Evolutionary conservation across 2,329 filamentous ascomycete genomes (phyloP).

Genomic region (Verticillium isaacii): DNA sequence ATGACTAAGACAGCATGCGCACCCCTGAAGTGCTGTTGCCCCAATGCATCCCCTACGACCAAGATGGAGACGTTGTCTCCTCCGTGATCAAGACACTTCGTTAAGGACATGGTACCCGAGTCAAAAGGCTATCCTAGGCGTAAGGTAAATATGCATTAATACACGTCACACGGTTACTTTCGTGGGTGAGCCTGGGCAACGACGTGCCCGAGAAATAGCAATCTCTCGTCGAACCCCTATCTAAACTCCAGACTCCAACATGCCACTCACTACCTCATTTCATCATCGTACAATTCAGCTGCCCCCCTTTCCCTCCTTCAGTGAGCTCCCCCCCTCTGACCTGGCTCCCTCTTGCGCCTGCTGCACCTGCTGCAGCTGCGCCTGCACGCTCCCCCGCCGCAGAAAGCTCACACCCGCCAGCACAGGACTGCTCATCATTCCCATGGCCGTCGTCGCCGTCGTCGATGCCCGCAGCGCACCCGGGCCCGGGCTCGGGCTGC

Average conservation of each 20-base stretch:
- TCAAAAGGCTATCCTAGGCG: too few species aligned
- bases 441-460: slow-evolving; percentile 17
- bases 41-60: too few species aligned
- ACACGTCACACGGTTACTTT: not conserved
- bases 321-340: not conserved
- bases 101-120: too few species aligned
- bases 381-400: slow-evolving; percentile 45
- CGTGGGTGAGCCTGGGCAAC: too few species aligned
- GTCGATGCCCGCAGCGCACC: slow-evolving; percentile 20
- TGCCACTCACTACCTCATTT: not conserved
- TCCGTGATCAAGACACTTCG: too few species aligned
- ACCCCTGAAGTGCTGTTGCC: too few species aligned
- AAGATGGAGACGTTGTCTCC: too few species aligned
- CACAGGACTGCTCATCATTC: slow-evolving; percentile 38
- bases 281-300: not conserved
- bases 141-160: too few species aligned
- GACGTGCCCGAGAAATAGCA: not conserved
- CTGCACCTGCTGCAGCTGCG: slow-evolving; percentile 2
- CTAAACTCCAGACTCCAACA: not conserved
- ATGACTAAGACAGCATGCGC: too few species aligned
- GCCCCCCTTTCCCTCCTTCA: not conserved
- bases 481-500: slow-evolving; percentile 13
- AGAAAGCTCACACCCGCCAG: slow-evolving; percentile 33
- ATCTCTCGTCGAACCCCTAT: not conserved
- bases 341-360: not conserved